phyloP scores from a whole-genome alignment of 2,329 filamentous ascomycete genomes.

The Sporothrix luriei region DNA sequence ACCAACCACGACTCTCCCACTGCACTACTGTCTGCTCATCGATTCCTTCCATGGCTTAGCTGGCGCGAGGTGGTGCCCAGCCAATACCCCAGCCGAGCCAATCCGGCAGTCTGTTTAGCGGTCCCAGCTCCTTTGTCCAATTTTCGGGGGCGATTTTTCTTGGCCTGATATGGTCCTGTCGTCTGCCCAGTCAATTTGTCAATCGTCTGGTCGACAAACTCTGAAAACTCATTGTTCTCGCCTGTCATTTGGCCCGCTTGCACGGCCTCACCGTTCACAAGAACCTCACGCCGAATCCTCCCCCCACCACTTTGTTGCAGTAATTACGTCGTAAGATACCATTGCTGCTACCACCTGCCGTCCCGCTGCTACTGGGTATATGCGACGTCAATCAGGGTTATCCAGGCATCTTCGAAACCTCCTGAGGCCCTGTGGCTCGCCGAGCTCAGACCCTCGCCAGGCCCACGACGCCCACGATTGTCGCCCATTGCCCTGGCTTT shows the following conservation, averaged over 20 bases:
- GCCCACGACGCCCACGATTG: slow-evolving; percentile 2
- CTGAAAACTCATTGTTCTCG: background rate
- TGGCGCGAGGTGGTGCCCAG: slow-evolving; percentile 23
- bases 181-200: slow-evolving; percentile 13
- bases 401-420: slow-evolving; percentile 49
- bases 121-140: slow-evolving; percentile 24
- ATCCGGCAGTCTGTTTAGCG: slow-evolving; percentile 24
- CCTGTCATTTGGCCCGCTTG: background rate
- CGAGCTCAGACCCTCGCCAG: slow-evolving; percentile 43
- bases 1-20: background rate
- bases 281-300: background rate
- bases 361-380: slow-evolving; percentile 40
- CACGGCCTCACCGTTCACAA: slow-evolving; percentile 4
- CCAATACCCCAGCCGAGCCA: slow-evolving; percentile 24
- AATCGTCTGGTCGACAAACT: background rate
- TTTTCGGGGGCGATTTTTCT: background rate
- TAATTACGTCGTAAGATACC: background rate
- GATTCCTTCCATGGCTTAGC: background rate
- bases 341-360: slow-evolving; percentile 27
- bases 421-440: slow-evolving; percentile 40
- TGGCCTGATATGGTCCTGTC: background rate
- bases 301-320: background rate
- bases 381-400: slow-evolving; percentile 55
- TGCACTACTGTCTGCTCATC: background rate
- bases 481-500: slow-evolving; percentile 31